These are phyloP conservation scores for Phylloporus arenicola DNA, from an alignment of 768 basidiomycete genomes.

Conservation along the genomic window DNA sequence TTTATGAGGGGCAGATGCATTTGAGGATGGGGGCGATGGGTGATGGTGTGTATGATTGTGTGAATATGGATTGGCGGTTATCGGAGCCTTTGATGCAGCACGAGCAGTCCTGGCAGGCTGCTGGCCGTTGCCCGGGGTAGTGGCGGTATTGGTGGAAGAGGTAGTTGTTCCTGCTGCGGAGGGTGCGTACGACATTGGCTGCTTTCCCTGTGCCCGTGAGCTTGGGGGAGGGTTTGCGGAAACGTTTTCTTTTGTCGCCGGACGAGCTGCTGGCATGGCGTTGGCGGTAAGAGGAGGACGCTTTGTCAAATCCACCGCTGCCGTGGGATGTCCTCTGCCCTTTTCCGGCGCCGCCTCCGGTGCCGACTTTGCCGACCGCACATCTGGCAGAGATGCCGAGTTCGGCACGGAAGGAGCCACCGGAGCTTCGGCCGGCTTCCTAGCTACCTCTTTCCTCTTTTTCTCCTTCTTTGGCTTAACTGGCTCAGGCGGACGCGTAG, in stretches of 20 bases:
- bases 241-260: slow-evolving; percentile 36
- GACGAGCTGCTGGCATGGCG: slow-evolving; percentile 40
- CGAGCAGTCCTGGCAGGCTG: slow-evolving; percentile 38
- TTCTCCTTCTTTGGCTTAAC: slow-evolving; percentile 34
- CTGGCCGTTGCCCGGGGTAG: slow-evolving; percentile 26
- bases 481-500: slow-evolving; percentile 20
- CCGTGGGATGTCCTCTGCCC: slow-evolving; percentile 29
- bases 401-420: slow-evolving; percentile 26
- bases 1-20: slow-evolving; percentile 30
- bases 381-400: slow-evolving; percentile 20
- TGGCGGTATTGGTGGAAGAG: slow-evolving; percentile 34
- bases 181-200: slow-evolving; percentile 73
- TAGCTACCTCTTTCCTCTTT: slow-evolving; percentile 37
- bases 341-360: slow-evolving; percentile 32
- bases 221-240: slow-evolving; percentile 50
- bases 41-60: slow-evolving; percentile 51
- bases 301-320: slow-evolving; percentile 33
- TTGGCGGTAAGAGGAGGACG: slow-evolving; percentile 36
- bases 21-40: slow-evolving; percentile 40
- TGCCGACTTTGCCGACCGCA: slow-evolving; percentile 26
- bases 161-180: slow-evolving; percentile 20
- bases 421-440: slow-evolving; percentile 20
- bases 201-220: slow-evolving; percentile 86
- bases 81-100: slow-evolving; percentile 55
- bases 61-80: slow-evolving; percentile 43